Conservation (phyloP, 768 basidiomycete species). For the Podaxis sp. region DNA sequence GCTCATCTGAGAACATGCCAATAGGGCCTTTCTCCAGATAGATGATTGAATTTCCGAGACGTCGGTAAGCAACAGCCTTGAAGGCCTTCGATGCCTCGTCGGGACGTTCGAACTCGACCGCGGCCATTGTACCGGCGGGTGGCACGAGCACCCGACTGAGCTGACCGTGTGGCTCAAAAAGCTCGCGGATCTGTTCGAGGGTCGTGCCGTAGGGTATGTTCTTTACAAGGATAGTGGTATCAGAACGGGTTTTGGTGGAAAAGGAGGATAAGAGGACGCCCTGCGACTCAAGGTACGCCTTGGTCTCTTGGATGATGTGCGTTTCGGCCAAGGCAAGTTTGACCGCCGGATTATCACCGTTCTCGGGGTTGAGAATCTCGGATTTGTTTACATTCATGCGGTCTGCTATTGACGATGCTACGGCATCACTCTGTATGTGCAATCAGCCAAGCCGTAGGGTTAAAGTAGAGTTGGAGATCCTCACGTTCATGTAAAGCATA, state of each 20-base stretch:
- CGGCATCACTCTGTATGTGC: constrained; percentile 78
- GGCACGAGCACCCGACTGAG: constrained; percentile 77
- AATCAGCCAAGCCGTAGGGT: constrained; percentile 18
- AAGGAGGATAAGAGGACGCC: constrained; percentile 67
- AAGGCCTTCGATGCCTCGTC: constrained; percentile 77
- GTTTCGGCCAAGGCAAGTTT: constrained; percentile 97
- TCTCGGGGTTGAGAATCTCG: constrained; percentile 83
- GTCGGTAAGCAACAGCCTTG: constrained; percentile 79
- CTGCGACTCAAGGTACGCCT: constrained; percentile 80
- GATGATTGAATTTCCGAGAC: constrained; percentile 85
- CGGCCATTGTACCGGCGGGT: constrained; percentile 90
- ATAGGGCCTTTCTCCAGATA: constrained; percentile 93
- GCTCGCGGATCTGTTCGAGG: constrained; percentile 65
- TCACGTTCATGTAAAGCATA: constrained; percentile 96
- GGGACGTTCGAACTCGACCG: constrained; percentile 80
- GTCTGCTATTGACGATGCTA: constrained; percentile 85
- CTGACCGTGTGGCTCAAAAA: constrained; percentile 77
- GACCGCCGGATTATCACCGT: constrained; percentile 77
- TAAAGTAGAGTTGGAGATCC: constrained; percentile 33
- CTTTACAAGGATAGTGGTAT: constrained; percentile 88
- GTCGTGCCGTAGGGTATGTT: constrained; percentile 95
- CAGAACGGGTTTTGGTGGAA: constrained; percentile 55
- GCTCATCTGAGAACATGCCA: constrained; percentile 69
- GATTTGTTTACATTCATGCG: constrained; percentile 86
- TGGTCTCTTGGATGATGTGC: constrained; percentile 93